Base-by-base conservation (phyloP, 768 basidiomycete species). In the Lenzites betulinus region DNA sequence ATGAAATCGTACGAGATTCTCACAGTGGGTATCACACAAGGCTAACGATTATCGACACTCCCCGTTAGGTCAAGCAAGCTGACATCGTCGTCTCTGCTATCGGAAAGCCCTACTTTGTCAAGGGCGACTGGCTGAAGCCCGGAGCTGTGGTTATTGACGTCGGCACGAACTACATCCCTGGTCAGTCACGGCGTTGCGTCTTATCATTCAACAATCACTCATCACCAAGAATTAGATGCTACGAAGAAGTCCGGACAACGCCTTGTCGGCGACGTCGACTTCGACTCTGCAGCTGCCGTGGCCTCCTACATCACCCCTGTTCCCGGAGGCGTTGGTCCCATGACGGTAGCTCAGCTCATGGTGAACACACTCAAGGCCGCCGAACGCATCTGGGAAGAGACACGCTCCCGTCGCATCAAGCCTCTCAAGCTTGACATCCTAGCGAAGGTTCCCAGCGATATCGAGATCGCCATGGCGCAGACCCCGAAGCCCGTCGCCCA, bases 341-440 rank as follows among this genome's bases (percentile, higher is more conserved):
- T 98, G 95, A 99, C 97, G 15, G 97, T 99, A 59, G 97, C 97
- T 22, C 82, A 98, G 79, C 86, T 99, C 64, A 98, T 99, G 95
- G 83, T 87, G 70, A 99, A 98, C 76, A 96, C 95, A 1, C 77
- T 93, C 65, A 78, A 81, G 64, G 89, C 93, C 49, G 95, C 95
- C 23, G 83, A 91, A 73, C 86, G 92, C 52, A 81, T 86, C 51
- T 95, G 90, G 83, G 84, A 90, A 64, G 79, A 84, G 51, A 76
- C 83, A 44, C 83, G 87, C 49, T 72, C 81, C 13, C 83, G 86
- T 58, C 88, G 86, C 69, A 75, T 95, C 73, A 87, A 82, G 63
- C 93, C 94, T 7, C 83, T 98, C 48, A 83, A 85, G 59, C 82
- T 99, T 47, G 81, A 88, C 67, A 76, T 97, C 69, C 78, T 89